Evolutionary conservation across 768 basidiomycete species (phyloP).

Genomic region (Symmetrospora coprosmae): DNA sequence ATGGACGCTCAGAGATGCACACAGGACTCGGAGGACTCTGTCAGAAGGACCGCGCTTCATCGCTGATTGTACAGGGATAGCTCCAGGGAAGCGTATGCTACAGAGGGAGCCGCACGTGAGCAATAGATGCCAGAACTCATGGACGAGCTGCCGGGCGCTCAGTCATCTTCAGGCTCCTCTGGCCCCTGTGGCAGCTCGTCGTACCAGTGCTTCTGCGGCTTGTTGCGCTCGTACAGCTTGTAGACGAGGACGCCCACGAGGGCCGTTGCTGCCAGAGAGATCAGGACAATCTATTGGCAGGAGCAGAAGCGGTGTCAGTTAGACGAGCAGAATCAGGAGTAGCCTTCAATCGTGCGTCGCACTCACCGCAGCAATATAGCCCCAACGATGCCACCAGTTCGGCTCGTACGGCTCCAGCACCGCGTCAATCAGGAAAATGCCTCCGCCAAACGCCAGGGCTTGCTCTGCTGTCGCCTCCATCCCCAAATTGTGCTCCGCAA

Average conservation of each 20-base stretch:
- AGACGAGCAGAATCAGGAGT: constrained; percentile 8
- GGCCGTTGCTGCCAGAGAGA: constrained; percentile 51
- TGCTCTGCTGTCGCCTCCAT: constrained; percentile 57
- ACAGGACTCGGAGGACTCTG: too few relatives aligned
- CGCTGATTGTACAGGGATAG: too few relatives aligned
- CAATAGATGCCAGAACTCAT: too few relatives aligned
- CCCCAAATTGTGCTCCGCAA: not conserved
- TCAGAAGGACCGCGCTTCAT: too few relatives aligned
- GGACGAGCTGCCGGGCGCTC: too few relatives aligned
- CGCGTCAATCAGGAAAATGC: constrained; percentile 73
- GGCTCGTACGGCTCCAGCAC: constrained; percentile 74
- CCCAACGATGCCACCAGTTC: constrained; percentile 66
- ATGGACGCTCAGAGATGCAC: too few relatives aligned
- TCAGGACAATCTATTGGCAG: constrained; percentile 49
- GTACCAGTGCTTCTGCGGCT: constrained; percentile 13
- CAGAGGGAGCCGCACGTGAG: too few relatives aligned
- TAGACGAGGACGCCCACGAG: constrained; percentile 53
- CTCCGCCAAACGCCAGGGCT: constrained; percentile 49
- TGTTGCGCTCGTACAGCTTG: constrained; percentile 46
- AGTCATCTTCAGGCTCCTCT: too few relatives aligned
- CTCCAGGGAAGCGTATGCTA: too few relatives aligned
- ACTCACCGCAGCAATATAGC: constrained; percentile 35
- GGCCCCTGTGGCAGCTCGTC: constrained; percentile 17
- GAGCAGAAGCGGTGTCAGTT: constrained; percentile 44
- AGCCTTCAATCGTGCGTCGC: not conserved